Percentiles rank a stretch among this genome's conserved stretches.
Conservation (phyloP, 1,284 basidiomycete species). For the Ceratobasidium sp. region DNA sequence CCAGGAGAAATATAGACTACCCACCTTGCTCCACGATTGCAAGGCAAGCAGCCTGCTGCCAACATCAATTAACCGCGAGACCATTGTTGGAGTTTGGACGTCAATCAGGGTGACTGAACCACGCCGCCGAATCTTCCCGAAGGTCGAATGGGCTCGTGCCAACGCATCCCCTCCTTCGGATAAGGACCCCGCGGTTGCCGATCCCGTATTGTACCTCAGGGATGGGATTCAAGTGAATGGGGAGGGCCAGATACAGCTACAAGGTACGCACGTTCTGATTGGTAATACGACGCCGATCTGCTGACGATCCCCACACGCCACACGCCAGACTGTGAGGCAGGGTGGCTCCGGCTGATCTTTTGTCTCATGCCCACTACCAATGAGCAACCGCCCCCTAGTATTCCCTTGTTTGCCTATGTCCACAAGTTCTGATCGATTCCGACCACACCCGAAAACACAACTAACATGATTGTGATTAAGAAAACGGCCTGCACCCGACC, state of each 20-base stretch:
- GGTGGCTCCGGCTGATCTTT: not conserved
- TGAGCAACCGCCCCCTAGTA: not conserved
- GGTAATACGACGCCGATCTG: not conserved
- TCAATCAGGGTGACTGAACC: conserved; percentile 3
- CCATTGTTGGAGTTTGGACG: not conserved
- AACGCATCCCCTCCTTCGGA: not conserved
- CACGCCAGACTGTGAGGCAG: not conserved
- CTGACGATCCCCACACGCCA: not conserved
- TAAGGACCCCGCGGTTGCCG: not conserved
- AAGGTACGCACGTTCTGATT: not conserved
- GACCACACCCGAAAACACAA: not conserved
- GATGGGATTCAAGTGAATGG: not conserved
- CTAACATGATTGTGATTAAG: conserved; percentile 2
- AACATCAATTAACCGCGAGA: not conserved
- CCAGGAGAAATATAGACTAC: not conserved
- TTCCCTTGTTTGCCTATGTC: not conserved
- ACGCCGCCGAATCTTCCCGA: not conserved
- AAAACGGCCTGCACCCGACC: not conserved
- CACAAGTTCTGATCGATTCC: not conserved
- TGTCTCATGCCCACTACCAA: not conserved
- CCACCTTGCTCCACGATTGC: not conserved
- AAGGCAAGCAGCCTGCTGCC: not conserved
- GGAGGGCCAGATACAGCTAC: not conserved
- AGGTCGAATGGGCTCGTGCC: not conserved
- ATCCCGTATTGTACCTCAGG: conserved; percentile 12